These are phyloP conservation scores for Penicillium sclerotiorum DNA, from an alignment of 2,329 filamentous ascomycete species.

Conservation along the genomic window DNA sequence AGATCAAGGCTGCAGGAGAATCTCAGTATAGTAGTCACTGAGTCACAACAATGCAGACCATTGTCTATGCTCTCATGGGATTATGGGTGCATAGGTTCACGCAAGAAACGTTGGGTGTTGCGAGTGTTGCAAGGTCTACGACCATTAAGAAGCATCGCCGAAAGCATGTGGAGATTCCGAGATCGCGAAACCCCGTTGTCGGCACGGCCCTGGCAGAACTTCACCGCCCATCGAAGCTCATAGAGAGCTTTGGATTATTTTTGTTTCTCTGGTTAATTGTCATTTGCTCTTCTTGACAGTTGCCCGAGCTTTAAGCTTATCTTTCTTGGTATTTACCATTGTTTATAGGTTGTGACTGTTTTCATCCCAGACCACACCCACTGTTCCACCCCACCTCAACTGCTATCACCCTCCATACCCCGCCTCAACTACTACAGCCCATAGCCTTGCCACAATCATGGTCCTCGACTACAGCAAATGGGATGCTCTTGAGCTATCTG, in stretches of 20 bases:
- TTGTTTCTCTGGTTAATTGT: conserved; percentile 6
- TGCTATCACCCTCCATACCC: conserved; percentile 21
- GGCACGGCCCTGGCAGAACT: conserved; percentile 26
- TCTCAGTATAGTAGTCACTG: conserved; percentile 20
- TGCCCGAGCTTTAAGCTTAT: background rate
- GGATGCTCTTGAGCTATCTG: conserved; percentile 90
- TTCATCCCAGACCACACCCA: too few species aligned
- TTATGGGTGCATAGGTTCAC: conserved; percentile 5
- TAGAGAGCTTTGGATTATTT: conserved; percentile 38
- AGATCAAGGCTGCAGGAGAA: background rate
- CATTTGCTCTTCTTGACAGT: too few species aligned
- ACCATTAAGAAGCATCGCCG: conserved; percentile 7
- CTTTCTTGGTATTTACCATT: too few species aligned
- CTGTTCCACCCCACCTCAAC: too few species aligned
- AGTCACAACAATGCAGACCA: conserved; percentile 30
- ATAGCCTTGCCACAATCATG: conserved; percentile 39
- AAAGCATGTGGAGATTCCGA: conserved; percentile 21
- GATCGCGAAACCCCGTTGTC: conserved; percentile 15
- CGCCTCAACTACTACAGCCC: conserved; percentile 21
- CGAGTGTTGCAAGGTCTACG: conserved; percentile 11
- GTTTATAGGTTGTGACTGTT: background rate
- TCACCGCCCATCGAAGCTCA: conserved; percentile 37
- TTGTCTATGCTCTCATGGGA: conserved; percentile 26
- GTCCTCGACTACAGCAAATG: conserved; percentile 67
- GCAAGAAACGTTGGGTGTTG: too few species aligned